A percentile compares a stretch with the other conserved stretches of the same genome.
phyloP scores from a whole-genome alignment of 2,329 filamentous ascomycete species.

The Cercospora sojina region DNA sequence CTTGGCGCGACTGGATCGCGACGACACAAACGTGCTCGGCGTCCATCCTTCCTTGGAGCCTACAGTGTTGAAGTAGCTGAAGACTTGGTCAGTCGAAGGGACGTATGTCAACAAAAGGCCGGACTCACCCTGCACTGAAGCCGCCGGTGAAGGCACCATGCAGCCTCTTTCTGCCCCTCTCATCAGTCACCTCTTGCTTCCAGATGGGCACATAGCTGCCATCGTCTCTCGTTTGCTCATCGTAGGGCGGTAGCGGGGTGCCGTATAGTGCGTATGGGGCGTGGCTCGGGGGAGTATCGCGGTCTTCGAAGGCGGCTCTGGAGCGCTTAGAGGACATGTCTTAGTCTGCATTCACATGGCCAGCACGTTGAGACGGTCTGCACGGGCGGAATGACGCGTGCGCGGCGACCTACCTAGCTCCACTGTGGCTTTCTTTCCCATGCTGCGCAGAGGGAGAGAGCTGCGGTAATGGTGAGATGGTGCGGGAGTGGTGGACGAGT shows the following conservation, averaged over 20 bases:
- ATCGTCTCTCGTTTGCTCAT: slow-evolving; percentile 77
- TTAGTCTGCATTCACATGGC: slow-evolving; percentile 32
- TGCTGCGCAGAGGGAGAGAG: slow-evolving; percentile 4
- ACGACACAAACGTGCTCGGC: slow-evolving; percentile 87
- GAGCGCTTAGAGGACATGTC: slow-evolving; percentile 77
- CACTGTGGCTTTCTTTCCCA: slow-evolving; percentile 7
- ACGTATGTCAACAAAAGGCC: neutral
- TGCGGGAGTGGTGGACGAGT: slow-evolving; percentile 1
- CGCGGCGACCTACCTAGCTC: slow-evolving; percentile 21
- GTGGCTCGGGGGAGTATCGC: slow-evolving; percentile 54
- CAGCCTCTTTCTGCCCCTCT: slow-evolving; percentile 81
- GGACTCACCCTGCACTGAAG: slow-evolving; percentile 83
- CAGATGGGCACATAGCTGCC: slow-evolving; percentile 92
- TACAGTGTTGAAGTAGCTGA: slow-evolving; percentile 94
- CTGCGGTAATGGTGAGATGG: slow-evolving; percentile 7
- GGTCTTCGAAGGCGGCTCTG: slow-evolving; percentile 74
- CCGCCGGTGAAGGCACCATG: slow-evolving; percentile 97
- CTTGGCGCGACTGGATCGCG: slow-evolving; percentile 74
- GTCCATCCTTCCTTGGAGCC: slow-evolving; percentile 98
- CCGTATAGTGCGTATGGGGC: slow-evolving; percentile 78
- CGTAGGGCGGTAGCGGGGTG: slow-evolving; percentile 76
- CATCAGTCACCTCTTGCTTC: slow-evolving; percentile 97
- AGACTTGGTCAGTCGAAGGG: neutral
- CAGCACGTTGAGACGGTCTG: slow-evolving; percentile 33
- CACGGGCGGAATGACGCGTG: neutral